phyloP scores from a whole-genome alignment of 768 basidiomycete genomes.

The Crucibulum laeve region DNA sequence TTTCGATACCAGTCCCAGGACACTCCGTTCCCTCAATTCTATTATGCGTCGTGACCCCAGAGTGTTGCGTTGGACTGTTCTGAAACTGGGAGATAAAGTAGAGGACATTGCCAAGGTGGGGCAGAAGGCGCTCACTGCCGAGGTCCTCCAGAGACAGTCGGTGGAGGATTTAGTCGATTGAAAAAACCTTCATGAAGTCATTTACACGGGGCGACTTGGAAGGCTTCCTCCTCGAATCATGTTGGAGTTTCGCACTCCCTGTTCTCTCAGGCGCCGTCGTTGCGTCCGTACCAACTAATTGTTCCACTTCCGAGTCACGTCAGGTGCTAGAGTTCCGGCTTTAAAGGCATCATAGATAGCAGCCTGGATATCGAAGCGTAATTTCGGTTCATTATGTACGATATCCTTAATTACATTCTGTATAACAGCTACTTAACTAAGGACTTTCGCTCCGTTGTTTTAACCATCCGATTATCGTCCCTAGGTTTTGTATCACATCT shows the following conservation, averaged over 20 bases:
- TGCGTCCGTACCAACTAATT: too few relatives aligned
- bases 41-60: constrained; percentile 77
- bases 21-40: constrained; percentile 56
- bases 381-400: not conserved
- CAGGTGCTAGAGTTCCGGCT: too few relatives aligned
- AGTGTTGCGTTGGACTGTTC: constrained; percentile 77
- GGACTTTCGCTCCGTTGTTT: not conserved
- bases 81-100: constrained; percentile 72
- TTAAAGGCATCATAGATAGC: too few relatives aligned
- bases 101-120: constrained; percentile 61
- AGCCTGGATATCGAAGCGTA: too few relatives aligned
- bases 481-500: constrained; percentile 26
- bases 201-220: too few relatives aligned
- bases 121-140: constrained; percentile 34
- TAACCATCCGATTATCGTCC: constrained; percentile 17
- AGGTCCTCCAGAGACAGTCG: constrained; percentile 7
- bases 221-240: too few relatives aligned
- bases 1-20: constrained; percentile 81
- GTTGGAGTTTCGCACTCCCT: too few relatives aligned
- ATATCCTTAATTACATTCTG: not conserved
- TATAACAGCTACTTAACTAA: not conserved
- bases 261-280: too few relatives aligned
- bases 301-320: too few relatives aligned
- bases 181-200: too few relatives aligned
- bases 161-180: constrained; percentile 17